These are phyloP conservation scores for Pythium rishiriense DNA, from an alignment of 352 stramenopile genomes.

Conservation along the genomic window DNA sequence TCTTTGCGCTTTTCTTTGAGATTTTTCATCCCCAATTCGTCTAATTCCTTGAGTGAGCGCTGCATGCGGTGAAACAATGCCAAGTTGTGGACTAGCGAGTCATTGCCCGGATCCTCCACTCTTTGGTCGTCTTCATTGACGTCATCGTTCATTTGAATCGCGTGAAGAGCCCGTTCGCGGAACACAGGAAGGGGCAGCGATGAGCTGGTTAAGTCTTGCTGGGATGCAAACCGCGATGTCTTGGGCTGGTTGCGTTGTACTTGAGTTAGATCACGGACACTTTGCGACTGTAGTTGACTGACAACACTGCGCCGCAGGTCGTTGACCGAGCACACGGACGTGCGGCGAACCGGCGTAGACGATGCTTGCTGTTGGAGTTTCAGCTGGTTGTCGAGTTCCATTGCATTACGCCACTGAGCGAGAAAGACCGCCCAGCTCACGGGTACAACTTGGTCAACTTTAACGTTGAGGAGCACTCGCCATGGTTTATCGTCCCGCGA, in stretches of 20 bases:
- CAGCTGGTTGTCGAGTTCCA: slow-evolving; percentile 16
- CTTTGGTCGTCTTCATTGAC: not conserved
- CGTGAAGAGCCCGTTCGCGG: not conserved
- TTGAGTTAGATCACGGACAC: slow-evolving; percentile 43
- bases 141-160: not conserved
- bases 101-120: too few relatives aligned
- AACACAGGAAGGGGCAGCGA: slow-evolving; percentile 9
- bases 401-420: slow-evolving; percentile 40
- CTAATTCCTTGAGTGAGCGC: slow-evolving; percentile 33
- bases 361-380: not conserved
- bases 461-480: slow-evolving; percentile 31
- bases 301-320: slow-evolving; percentile 34
- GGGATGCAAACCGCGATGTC: slow-evolving; percentile 27
- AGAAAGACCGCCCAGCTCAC: slow-evolving; percentile 61
- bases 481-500: slow-evolving; percentile 1
- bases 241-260: slow-evolving; percentile 42
- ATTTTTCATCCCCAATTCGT: slow-evolving; percentile 35
- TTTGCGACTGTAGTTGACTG: slow-evolving; percentile 37
- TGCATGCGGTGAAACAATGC: slow-evolving; percentile 44
- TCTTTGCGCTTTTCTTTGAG: slow-evolving; percentile 36
- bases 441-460: slow-evolving; percentile 37
- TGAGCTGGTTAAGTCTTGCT: not conserved
- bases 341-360: slow-evolving; percentile 7
- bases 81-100: slow-evolving; percentile 28
- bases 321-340: slow-evolving; percentile 35